Evolutionary conservation across 345 rosid species (phyloP), one percentile per base, ranked within the genome.

Genomic region (Gossypium rotundifolium): DNA sequence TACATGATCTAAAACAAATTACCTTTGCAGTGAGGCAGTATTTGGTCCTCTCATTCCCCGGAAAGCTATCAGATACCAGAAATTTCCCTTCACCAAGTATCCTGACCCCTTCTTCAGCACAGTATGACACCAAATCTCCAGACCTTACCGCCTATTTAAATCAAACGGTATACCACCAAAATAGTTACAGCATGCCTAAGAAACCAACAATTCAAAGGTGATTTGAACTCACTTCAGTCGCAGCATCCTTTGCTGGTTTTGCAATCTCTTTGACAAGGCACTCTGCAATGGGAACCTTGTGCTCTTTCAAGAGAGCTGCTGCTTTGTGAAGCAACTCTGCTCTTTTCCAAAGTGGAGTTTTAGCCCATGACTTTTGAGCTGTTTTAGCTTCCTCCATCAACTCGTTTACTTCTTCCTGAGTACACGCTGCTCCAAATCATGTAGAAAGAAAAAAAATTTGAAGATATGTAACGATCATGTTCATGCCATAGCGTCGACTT

Each of bases 11-110:
- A 13, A 45, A 11, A 11, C 12, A 45, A 58, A 59, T 14, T 72
- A 92, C 98, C 98, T 94, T 94, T 11, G 98, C 91, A 72, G 97
- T 85, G 72, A 94, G 98, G 66, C 98, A 94, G 83, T 94, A 94
- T 86, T 94, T 94, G 75, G 98, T 92, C 81, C 98, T 93, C 57
- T 92, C 96, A 73, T 94, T 92, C 45, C 98, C 98, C 0, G 98
- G 97, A 81, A 94, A 94, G 72, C 97, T 92, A 78, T 94, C 98
- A n/a, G 98, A 94, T 2, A 94, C 85, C 81, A 94, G 79, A 76
- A 92, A 91, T 81, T 87, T 91, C 45, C 98, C 98, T 75, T 94
- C 97, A 79, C 98, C 98, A 12, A 94, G 84, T 79, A 92, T 85
- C 81, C 98, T 83, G 7, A 94, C 98, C 22, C 98, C 98, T 77